Evolutionary conservation across 768 basidiomycete genomes (phyloP).

Genomic region (Guyanaporus albipodus): DNA sequence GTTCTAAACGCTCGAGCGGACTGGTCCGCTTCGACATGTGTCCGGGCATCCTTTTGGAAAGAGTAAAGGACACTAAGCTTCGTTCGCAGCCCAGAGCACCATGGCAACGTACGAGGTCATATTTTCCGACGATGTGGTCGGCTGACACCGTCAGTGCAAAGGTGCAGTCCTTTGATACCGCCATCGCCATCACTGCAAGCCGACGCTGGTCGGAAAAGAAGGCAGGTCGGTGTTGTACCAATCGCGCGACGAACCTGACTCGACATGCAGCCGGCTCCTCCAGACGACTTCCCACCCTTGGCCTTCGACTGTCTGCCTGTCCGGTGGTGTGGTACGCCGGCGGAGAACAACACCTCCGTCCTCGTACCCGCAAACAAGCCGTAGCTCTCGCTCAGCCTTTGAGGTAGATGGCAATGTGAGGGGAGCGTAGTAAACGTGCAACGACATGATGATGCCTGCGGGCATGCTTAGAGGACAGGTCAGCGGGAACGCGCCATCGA

Average conservation of each 20-base stretch:
- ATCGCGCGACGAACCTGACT: slow-evolving; percentile 61
- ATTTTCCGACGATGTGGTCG: slow-evolving; percentile 71
- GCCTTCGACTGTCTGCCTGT: slow-evolving; percentile 54
- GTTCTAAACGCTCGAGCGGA: slow-evolving; percentile 44
- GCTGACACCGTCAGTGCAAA: slow-evolving; percentile 82
- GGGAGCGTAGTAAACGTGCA: slow-evolving; percentile 55
- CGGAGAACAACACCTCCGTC: slow-evolving; percentile 80
- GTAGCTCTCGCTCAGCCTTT: slow-evolving; percentile 39
- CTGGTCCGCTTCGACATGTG: slow-evolving; percentile 18
- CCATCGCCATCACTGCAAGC: slow-evolving; percentile 80
- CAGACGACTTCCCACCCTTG: slow-evolving; percentile 71
- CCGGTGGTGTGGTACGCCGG: slow-evolving; percentile 38
- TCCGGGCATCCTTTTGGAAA: slow-evolving; percentile 4
- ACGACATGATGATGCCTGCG: slow-evolving; percentile 84
- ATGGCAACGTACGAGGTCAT: slow-evolving; percentile 50
- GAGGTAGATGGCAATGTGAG: slow-evolving; percentile 32
- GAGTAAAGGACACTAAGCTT: neutral
- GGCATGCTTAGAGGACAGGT: neutral
- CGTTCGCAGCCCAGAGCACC: neutral
- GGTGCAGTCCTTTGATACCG: slow-evolving; percentile 52
- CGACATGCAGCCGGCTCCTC: slow-evolving; percentile 62
- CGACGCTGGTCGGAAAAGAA: neutral
- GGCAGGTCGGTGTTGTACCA: neutral
- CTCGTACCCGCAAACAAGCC: slow-evolving; percentile 77
- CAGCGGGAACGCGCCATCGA: neutral